Evolutionary conservation across 2,329 filamentous ascomycete species (phyloP).

Genomic region (Exophiala dermatitidis): DNA sequence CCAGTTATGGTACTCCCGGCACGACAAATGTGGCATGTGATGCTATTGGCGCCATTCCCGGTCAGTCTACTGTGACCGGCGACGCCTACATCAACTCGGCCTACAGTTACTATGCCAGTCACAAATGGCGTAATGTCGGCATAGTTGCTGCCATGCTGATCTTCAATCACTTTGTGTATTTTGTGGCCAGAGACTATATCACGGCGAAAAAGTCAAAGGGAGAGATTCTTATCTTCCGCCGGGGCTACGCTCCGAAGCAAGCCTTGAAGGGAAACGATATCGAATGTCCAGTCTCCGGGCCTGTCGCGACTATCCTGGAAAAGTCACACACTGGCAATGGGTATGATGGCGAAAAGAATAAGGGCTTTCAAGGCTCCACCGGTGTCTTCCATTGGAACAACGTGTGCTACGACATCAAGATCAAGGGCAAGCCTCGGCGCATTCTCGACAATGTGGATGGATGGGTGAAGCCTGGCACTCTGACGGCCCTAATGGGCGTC

Average conservation of each 20-base stretch:
- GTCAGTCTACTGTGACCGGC: slow-evolving; percentile 48
- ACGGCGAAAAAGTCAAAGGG: slow-evolving; percentile 66
- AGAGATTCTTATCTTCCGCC: slow-evolving; percentile 67
- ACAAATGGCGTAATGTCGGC: slow-evolving; percentile 64
- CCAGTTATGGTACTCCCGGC: slow-evolving; percentile 40
- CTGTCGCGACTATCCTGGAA: slow-evolving; percentile 54
- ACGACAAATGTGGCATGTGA: slow-evolving; percentile 66
- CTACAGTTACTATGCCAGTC: slow-evolving; percentile 51
- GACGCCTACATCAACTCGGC: slow-evolving; percentile 49
- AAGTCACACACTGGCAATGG: slow-evolving; percentile 40
- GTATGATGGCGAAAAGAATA: slow-evolving; percentile 27
- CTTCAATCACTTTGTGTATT: slow-evolving; percentile 56
- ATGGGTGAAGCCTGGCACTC: slow-evolving; percentile 84
- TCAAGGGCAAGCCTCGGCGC: slow-evolving; percentile 65
- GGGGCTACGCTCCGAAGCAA: slow-evolving; percentile 53
- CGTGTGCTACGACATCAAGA: slow-evolving; percentile 73
- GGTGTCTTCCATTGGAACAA: slow-evolving; percentile 35
- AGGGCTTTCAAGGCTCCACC: slow-evolving; percentile 38
- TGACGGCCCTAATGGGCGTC: slow-evolving; percentile 83
- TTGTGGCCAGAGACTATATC: slow-evolving; percentile 57
- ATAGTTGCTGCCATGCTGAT: slow-evolving; percentile 59
- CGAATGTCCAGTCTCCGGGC: not conserved
- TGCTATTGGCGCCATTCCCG: slow-evolving; percentile 50
- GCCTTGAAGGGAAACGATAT: slow-evolving; percentile 48
- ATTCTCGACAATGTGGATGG: slow-evolving; percentile 82